These are phyloP conservation scores for Teratosphaeria nubilosa DNA, from an alignment of 2,329 filamentous ascomycete species.

Conservation along the genomic window DNA sequence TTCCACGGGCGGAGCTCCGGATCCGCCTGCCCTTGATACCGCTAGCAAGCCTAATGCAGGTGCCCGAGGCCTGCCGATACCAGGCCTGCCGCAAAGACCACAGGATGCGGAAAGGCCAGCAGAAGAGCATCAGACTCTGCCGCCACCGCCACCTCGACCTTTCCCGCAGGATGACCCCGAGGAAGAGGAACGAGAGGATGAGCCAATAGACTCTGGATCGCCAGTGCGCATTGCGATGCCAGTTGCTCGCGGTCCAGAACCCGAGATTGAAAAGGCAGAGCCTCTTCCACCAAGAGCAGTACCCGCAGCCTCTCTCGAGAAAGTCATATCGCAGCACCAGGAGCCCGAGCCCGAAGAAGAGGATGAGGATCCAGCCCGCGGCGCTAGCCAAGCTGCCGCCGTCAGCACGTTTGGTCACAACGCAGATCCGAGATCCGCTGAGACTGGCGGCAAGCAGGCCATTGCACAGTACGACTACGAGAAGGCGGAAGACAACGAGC, in stretches of 20 bases:
- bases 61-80: constrained; percentile 60
- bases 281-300: constrained; percentile 44
- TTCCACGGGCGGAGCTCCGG: constrained; percentile 31
- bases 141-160: constrained; percentile 32
- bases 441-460: constrained; percentile 56
- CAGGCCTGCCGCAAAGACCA: constrained; percentile 57
- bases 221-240: constrained; percentile 82
- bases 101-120: constrained; percentile 41
- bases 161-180: constrained; percentile 22
- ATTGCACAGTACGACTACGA: constrained; percentile 91
- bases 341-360: constrained; percentile 55
- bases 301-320: constrained; percentile 53
- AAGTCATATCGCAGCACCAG: constrained; percentile 53
- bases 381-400: constrained; percentile 38
- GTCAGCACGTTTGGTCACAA: constrained; percentile 36
- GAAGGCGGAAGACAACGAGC: constrained; percentile 93
- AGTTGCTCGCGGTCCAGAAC: constrained; percentile 53
- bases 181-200: constrained; percentile 25
- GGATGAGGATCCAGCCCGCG: constrained; percentile 46
- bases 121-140: constrained; percentile 41
- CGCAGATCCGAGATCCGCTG: constrained; percentile 27
- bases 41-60: constrained; percentile 58
- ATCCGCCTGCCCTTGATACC: constrained; percentile 54
- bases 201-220: constrained; percentile 47
- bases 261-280: constrained; percentile 40